Conservation (phyloP, 805 yeast genomes). For the Ogataea wickerhamii region DNA sequence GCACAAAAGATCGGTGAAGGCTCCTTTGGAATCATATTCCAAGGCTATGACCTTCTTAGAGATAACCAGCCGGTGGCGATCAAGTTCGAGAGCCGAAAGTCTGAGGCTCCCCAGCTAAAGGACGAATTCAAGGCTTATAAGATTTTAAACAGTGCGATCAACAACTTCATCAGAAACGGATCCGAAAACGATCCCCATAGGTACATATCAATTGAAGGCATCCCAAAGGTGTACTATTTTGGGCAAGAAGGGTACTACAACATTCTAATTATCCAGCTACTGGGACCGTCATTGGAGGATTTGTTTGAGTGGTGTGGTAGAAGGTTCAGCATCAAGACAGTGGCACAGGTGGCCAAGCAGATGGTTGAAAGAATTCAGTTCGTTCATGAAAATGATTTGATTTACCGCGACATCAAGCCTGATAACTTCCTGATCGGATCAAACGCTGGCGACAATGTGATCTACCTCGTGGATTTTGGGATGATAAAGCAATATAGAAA, state of each 20-base stretch:
- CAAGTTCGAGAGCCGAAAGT: slow-evolving; percentile 75
- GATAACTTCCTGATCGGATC: slow-evolving; percentile 78
- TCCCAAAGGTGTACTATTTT: slow-evolving; percentile 80
- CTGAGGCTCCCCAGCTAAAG: slow-evolving; percentile 80
- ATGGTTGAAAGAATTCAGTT: slow-evolving; percentile 71
- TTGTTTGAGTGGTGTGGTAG: slow-evolving; percentile 87
- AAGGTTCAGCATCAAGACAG: slow-evolving; percentile 65
- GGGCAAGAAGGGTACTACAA: slow-evolving; percentile 85
- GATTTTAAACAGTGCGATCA: slow-evolving; percentile 55
- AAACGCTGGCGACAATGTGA: slow-evolving; percentile 48
- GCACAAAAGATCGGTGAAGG: slow-evolving; percentile 88
- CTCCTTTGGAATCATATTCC: slow-evolving; percentile 80
- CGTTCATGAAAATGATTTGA: slow-evolving; percentile 72
- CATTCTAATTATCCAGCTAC: slow-evolving; percentile 68
- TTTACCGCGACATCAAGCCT: slow-evolving; percentile 80
- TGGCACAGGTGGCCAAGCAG: slow-evolving; percentile 70
- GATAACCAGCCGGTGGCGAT: slow-evolving; percentile 64
- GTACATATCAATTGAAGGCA: slow-evolving; percentile 45
- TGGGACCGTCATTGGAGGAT: slow-evolving; percentile 84
- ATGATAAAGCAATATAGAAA: slow-evolving; percentile 86
- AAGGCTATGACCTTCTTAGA: slow-evolving; percentile 70
- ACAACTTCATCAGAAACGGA: slow-evolving; percentile 27
- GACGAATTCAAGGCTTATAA: slow-evolving; percentile 80
- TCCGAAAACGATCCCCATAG: slow-evolving; percentile 23
- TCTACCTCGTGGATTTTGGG: slow-evolving; percentile 78